Base-by-base conservation (phyloP, 805 yeast genomes). In the Saturnispora sekii region DNA sequence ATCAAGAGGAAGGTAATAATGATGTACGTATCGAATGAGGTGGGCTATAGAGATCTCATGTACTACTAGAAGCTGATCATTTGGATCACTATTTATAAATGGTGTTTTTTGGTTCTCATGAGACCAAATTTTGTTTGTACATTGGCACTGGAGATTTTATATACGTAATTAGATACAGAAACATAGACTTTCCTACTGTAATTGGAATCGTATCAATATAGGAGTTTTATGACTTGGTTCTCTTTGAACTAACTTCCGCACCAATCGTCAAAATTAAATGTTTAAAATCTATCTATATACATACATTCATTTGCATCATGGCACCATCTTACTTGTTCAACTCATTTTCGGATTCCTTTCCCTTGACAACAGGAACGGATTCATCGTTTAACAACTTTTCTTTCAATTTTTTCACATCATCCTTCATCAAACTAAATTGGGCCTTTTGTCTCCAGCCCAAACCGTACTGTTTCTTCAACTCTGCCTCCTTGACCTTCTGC, bases 381-480 rank as follows among this genome's bases (percentile, higher is more conserved):
- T 47, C 44, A 14, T 44, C 52, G 16, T 38, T 29, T 10, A 55
- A 44, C 5, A 51, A 28, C 26, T 43, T 38, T 10, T 32, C 40
- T 36, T 57, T 58, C 32, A 65, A 44, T 41, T 55, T 65, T 30
- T 58, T 50, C 10, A 68, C 58, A 54, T 72, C 76, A 40, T 70
- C 74, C 44, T 60, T 57, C 68, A 70, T 58, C 45, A 72, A 54
- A 45, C 62, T 60, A 1, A 68, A 70, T 49, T 64, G 63, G 3
- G 72, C 69, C 51, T 79, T 79, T 54, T 68, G 67, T 51, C 72
- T 68, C 76, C 82, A 80, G 12, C 78, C 81, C 15, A 73, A 61
- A 0, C 87, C 86, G 43, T 60, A 67, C 61, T 51, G 72, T 64
- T 32, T 74, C 64, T 41, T 76, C 74, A 53, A 74, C 60, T 60